A percentile compares a stretch with the other conserved stretches of the same genome.
These are phyloP conservation scores for Pterulicium gracile DNA, from an alignment of 1,284 basidiomycete genomes.

Conservation along the genomic window DNA sequence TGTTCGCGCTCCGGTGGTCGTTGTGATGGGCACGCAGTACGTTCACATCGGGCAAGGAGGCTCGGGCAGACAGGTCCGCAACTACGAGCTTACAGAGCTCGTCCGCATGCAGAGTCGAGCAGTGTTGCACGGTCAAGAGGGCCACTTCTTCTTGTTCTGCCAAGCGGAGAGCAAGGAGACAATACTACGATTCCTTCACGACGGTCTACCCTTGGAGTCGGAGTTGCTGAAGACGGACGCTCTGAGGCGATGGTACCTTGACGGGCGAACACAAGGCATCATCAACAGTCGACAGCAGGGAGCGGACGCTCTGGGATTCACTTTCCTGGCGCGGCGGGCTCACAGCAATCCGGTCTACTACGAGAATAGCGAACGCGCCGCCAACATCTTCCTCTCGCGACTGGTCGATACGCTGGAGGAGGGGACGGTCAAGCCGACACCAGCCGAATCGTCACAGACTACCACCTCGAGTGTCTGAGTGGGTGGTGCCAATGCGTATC, in stretches of 20 bases:
- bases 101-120: conserved; percentile 89
- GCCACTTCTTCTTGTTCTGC: conserved; percentile 80
- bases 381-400: conserved; percentile 52
- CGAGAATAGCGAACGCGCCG: conserved; percentile 33
- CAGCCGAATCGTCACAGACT: too few species aligned
- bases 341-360: conserved; percentile 85
- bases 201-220: conserved; percentile 88
- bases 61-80: conserved; percentile 59
- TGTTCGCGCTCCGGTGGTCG: conserved; percentile 68
- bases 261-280: conserved; percentile 24
- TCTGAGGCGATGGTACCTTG: conserved; percentile 43
- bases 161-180: conserved; percentile 75
- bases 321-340: conserved; percentile 68
- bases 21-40: conserved; percentile 93
- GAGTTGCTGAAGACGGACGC: conserved; percentile 45
- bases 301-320: conserved; percentile 72
- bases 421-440: too few species aligned
- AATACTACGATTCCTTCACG: conserved; percentile 71
- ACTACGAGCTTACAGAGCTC: conserved; percentile 77
- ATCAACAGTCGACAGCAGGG: conserved; percentile 55
- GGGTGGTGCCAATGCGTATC: too few species aligned
- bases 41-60: conserved; percentile 37
- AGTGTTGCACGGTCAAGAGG: conserved; percentile 47
- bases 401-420: conserved; percentile 54
- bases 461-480: too few species aligned